Evolutionary conservation across 78 protist genomes (phyloP).

Genomic region (Dictyostelium firmibasis): DNA sequence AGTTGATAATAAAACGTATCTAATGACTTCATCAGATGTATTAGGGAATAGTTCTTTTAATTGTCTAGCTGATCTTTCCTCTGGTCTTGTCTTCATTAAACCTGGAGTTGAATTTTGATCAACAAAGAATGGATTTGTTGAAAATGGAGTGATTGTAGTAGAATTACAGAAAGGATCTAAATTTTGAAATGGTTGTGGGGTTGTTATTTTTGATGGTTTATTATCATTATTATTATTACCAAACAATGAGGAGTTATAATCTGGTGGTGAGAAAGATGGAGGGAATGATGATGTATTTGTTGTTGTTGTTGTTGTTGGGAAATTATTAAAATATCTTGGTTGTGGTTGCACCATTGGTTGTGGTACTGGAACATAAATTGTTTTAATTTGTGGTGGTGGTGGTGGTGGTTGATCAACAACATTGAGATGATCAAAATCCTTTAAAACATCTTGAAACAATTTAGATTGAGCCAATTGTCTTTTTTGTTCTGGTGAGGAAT

Average conservation of each 20-base stretch:
- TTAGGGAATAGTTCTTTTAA: constrained; percentile 26
- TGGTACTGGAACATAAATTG: background rate
- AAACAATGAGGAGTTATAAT: background rate
- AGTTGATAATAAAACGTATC: background rate
- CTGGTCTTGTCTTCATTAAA: background rate
- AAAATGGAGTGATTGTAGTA: background rate
- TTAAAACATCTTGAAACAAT: constrained; percentile 26
- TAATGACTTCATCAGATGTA: background rate
- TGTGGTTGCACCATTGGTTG: constrained; percentile 1
- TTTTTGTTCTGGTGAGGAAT: background rate
- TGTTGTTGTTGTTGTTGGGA: background rate
- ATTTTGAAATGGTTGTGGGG: background rate
- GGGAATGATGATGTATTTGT: background rate
- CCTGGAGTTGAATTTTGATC: background rate
- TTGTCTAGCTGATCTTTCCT: background rate
- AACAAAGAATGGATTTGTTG: background rate
- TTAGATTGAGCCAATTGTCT: constrained; percentile 18
- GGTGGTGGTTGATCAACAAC: background rate
- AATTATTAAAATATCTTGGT: background rate
- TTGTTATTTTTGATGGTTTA: background rate
- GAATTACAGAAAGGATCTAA: background rate
- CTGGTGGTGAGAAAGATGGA: background rate
- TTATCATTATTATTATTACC: background rate
- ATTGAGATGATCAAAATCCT: constrained; percentile 7
- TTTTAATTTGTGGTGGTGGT: background rate